phyloP scores from a whole-genome alignment of 164 flowering plant genomes.

The Nymphaea thermarum region DNA sequence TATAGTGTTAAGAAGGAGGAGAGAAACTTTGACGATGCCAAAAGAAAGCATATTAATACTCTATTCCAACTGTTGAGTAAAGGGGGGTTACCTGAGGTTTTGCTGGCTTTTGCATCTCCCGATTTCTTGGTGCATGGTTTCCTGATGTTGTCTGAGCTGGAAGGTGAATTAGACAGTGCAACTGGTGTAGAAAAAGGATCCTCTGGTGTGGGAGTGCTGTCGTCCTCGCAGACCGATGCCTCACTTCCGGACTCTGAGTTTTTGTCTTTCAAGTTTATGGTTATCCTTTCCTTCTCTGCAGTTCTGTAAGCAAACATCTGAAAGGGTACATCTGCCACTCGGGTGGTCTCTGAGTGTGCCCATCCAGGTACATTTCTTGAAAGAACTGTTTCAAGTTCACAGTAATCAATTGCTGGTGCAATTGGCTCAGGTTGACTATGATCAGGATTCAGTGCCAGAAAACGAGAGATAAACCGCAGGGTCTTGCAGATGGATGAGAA shows the following conservation, averaged over 20 bases:
- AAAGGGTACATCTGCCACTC: conserved; percentile 66
- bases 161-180: conserved; percentile 1
- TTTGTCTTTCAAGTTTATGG: conserved; percentile 17
- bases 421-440: conserved; percentile 36
- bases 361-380: conserved; percentile 25
- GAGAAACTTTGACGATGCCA: no score
- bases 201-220: conserved; percentile 18
- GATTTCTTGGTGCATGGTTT: conserved; percentile 24
- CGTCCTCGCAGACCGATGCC: conserved; percentile 40
- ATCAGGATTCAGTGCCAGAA: conserved; percentile 56
- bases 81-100: conserved; percentile 23
- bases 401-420: conserved; percentile 44
- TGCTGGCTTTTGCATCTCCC: conserved; percentile 23
- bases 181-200: conserved; percentile 19
- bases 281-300: conserved; percentile 44
- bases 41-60: no score
- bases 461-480: conserved; percentile 59
- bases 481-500: conserved; percentile 73
- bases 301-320: conserved; percentile 69
- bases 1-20: no score
- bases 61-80: no score
- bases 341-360: conserved; percentile 9
- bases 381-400: conserved; percentile 46
- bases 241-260: conserved; percentile 63
- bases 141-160: conserved; percentile 18